These are phyloP conservation scores for Catunica adiposa DNA, from an alignment of 2,329 filamentous ascomycete genomes.

Conservation along the genomic window DNA sequence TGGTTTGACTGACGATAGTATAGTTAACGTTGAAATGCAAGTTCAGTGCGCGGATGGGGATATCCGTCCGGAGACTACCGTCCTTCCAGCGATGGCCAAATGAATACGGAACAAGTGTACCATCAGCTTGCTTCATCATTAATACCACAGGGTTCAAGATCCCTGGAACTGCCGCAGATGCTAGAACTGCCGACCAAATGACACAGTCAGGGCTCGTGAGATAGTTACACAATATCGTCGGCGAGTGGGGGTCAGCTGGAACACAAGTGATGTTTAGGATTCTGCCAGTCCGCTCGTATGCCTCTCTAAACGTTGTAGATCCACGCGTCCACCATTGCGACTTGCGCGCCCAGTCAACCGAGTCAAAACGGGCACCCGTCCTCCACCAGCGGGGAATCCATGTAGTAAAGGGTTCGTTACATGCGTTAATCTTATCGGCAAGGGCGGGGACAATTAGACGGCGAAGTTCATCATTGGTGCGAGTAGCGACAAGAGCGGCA, in stretches of 20 bases:
- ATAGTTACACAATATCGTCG: conserved; percentile 84
- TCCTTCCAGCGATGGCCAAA: conserved; percentile 99
- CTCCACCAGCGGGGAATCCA: conserved; percentile 80
- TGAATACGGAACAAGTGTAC: conserved; percentile 69
- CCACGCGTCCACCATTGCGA: conserved; percentile 83
- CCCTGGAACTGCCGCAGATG: conserved; percentile 86
- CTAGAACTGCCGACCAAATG: conserved; percentile 91
- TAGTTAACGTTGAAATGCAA: conserved; percentile 98
- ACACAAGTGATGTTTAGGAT: conserved; percentile 94
- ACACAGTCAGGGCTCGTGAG: conserved; percentile 91
- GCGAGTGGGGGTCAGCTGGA: conserved; percentile 86
- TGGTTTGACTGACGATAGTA: conserved; percentile 75
- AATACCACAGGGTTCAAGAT: conserved; percentile 92
- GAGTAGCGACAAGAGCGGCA: conserved; percentile 70
- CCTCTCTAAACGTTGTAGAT: conserved; percentile 86
- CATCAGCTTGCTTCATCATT: conserved; percentile 69
- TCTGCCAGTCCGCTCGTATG: conserved; percentile 81
- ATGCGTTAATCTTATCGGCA: conserved; percentile 71
- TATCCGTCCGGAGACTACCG: conserved; percentile 82
- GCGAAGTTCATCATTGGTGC: conserved; percentile 83
- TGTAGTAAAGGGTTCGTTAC: conserved; percentile 55
- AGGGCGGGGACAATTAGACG: conserved; percentile 71
- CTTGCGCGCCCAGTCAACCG: conserved; percentile 72
- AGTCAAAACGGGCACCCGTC: conserved; percentile 88
- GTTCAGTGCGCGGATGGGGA: conserved; percentile 85